A percentile compares a stretch with the other conserved stretches of the same genome.
Evolutionary conservation across 352 stramenopile species (phyloP).

Genomic region (Globisporangium sylvaticum): DNA sequence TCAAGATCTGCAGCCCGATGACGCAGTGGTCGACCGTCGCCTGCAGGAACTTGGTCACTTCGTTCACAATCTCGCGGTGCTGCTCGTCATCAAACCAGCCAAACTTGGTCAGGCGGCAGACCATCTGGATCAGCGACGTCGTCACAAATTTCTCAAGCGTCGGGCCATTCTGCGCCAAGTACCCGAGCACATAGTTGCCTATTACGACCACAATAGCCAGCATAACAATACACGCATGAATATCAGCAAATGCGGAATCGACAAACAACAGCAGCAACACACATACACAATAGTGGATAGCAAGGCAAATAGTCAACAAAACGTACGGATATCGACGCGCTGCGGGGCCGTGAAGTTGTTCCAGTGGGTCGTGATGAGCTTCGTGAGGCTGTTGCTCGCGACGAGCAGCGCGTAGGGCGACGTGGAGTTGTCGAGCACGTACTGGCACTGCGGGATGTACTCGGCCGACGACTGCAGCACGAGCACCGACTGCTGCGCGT

Average conservation of each 20-base stretch:
- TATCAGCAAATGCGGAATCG: constrained; percentile 1
- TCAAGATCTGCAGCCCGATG: constrained; percentile 97
- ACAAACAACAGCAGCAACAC: constrained; percentile 5
- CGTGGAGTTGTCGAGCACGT: constrained; percentile 96
- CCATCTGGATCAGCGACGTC: constrained; percentile 94
- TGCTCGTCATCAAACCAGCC: constrained; percentile 99
- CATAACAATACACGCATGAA: not conserved
- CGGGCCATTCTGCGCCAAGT: constrained; percentile 94
- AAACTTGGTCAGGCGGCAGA: constrained; percentile 98
- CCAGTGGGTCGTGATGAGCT: constrained; percentile 98
- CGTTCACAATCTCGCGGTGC: constrained; percentile 94
- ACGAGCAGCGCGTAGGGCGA: constrained; percentile 95
- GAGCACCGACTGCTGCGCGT: constrained; percentile 81
- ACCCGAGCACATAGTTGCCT: constrained; percentile 97
- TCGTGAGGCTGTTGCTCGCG: constrained; percentile 94
- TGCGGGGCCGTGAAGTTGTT: constrained; percentile 85
- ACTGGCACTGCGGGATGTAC: constrained; percentile 98
- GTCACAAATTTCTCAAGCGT: constrained; percentile 94
- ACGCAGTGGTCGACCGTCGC: constrained; percentile 97
- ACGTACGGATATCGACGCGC: constrained; percentile 91
- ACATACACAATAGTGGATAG: not conserved
- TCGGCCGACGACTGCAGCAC: constrained; percentile 90
- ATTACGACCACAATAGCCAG: not conserved
- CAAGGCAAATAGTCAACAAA: not conserved
- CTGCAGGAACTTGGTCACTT: constrained; percentile 97